Percentiles rank a stretch among this genome's conserved stretches.
Evolutionary conservation across 305 asterid genomes (phyloP).

Genomic region (Fraxinus albicans): DNA sequence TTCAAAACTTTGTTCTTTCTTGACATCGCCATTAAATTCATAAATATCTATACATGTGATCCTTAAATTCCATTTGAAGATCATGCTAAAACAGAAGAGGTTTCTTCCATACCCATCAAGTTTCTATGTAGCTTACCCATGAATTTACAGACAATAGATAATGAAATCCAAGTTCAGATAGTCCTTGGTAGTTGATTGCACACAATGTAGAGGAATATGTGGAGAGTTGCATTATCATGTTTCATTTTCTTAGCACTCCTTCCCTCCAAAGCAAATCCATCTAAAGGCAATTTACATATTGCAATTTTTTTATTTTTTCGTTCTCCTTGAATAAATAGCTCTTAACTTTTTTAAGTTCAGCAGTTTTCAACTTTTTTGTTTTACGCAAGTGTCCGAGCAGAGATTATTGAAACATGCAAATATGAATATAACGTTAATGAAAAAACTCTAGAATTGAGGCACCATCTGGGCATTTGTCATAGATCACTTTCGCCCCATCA

Average conservation of each 20-base stretch:
- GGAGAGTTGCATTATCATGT: too few species aligned
- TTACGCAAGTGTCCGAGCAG: background rate
- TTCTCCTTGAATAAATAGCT: background rate
- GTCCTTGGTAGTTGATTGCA: too few species aligned
- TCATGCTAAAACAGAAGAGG: background rate
- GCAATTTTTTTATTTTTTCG: background rate
- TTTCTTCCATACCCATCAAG: background rate
- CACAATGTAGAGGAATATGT: too few species aligned
- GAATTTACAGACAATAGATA: background rate
- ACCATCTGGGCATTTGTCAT: background rate
- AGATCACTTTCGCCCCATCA: conserved; percentile 2
- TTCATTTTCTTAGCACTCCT: too few species aligned
- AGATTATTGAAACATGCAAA: background rate
- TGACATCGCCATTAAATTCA: background rate
- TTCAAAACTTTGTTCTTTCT: background rate
- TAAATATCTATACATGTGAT: background rate
- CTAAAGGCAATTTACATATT: background rate
- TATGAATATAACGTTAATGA: background rate
- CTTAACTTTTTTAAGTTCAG: background rate
- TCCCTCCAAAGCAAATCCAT: too few species aligned
- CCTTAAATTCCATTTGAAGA: background rate
- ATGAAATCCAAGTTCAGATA: background rate
- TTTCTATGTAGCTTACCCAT: background rate
- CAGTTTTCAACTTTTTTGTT: background rate
- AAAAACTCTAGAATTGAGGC: background rate